Evolutionary conservation across 805 yeast genomes (phyloP).

Genomic region (Starmerella roubikii): DNA sequence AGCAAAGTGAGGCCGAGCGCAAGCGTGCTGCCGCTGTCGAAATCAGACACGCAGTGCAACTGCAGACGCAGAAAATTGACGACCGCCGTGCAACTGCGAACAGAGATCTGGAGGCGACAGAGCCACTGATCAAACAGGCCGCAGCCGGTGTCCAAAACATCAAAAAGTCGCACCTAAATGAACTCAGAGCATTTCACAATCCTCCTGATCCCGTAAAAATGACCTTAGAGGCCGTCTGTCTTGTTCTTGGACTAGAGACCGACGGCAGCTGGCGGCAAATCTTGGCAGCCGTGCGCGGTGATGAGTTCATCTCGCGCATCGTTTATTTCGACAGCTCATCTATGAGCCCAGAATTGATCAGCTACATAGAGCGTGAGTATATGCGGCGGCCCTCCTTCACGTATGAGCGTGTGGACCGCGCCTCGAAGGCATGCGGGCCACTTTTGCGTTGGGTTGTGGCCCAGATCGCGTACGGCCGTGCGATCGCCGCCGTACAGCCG

Average conservation of each 20-base stretch:
- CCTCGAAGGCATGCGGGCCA: constrained; percentile 94
- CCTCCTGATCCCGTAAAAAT: constrained; percentile 82
- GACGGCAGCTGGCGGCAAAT: constrained; percentile 62
- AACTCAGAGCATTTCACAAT: constrained; percentile 72
- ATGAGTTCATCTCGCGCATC: constrained; percentile 75
- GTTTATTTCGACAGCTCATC: constrained; percentile 60
- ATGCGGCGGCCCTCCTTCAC: constrained; percentile 51
- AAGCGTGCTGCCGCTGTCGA: constrained; percentile 73
- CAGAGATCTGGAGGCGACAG: constrained; percentile 57
- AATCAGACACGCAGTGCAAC: constrained; percentile 53
- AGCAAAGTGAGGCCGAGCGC: constrained; percentile 86
- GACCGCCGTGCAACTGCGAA: constrained; percentile 42
- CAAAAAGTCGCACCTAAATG: constrained; percentile 83
- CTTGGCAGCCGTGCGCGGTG: constrained; percentile 62
- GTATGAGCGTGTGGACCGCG: constrained; percentile 64
- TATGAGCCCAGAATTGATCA: constrained; percentile 40
- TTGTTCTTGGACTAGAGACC: constrained; percentile 58
- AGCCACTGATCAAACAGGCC: constrained; percentile 76
- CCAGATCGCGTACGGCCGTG: constrained; percentile 62
- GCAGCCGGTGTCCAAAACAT: constrained; percentile 82
- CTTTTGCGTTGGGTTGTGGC: constrained; percentile 79
- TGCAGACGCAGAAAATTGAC: constrained; percentile 50
- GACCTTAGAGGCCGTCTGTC: constrained; percentile 78
- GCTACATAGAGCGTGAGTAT: constrained; percentile 45
- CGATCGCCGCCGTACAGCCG: constrained; percentile 62